phyloP scores from a whole-genome alignment of 2,329 filamentous ascomycete species.

The Diaporthe sp. region DNA sequence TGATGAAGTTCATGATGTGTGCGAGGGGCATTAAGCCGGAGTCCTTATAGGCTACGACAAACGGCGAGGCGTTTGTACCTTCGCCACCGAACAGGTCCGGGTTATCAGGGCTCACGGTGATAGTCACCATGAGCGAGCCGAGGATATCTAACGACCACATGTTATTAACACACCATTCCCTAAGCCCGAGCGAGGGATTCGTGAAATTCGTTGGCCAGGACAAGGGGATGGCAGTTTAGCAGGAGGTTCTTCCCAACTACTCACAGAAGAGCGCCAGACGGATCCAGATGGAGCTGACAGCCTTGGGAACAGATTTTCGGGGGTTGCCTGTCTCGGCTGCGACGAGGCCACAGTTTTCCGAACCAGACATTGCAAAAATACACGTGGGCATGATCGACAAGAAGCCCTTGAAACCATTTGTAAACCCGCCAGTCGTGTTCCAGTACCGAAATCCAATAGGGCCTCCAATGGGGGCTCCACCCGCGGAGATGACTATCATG shows the following conservation, averaged over 20 bases:
- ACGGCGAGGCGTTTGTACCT: slow-evolving; percentile 60
- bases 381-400: slow-evolving; percentile 64
- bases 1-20: slow-evolving; percentile 63
- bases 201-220: background rate
- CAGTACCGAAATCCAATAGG: slow-evolving; percentile 61
- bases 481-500: slow-evolving; percentile 58
- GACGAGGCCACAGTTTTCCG: slow-evolving; percentile 58
- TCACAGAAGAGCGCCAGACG: slow-evolving; percentile 58
- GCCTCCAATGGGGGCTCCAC: slow-evolving; percentile 53
- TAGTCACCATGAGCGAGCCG: slow-evolving; percentile 59
- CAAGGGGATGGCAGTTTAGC: background rate
- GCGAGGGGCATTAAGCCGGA: slow-evolving; percentile 55
- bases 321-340: slow-evolving; percentile 60
- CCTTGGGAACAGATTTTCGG: slow-evolving; percentile 56
- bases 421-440: slow-evolving; percentile 55
- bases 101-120: slow-evolving; percentile 57
- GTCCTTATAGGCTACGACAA: slow-evolving; percentile 59
- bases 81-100: slow-evolving; percentile 55
- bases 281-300: slow-evolving; percentile 60
- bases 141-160: slow-evolving; percentile 49
- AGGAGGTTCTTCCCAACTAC: background rate
- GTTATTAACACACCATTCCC: background rate
- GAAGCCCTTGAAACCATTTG: slow-evolving; percentile 62
- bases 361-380: slow-evolving; percentile 66
- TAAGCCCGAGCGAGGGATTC: background rate